Evolutionary conservation across 257 asterid species (phyloP).

Genomic region (Cinchona pubescens): DNA sequence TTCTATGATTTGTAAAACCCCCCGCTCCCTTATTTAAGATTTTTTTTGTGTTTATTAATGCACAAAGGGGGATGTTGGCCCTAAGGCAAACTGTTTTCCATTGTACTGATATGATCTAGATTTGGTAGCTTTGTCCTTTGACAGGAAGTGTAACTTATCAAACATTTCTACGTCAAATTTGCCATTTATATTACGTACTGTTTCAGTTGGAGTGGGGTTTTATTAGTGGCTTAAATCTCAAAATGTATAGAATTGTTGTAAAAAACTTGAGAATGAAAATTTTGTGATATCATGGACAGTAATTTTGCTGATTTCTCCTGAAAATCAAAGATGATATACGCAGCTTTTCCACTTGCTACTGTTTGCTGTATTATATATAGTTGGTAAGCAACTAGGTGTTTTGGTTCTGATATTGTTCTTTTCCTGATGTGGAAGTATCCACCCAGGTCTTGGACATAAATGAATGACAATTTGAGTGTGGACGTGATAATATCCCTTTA

Average conservation of each 20-base stretch:
- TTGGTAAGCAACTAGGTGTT: no score
- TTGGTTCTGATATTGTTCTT: neutral
- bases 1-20: neutral
- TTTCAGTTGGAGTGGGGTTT: no score
- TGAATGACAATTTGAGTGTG: neutral
- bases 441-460: neutral
- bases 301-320: neutral
- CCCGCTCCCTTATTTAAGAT: no score
- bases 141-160: neutral
- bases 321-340: neutral
- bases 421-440: neutral
- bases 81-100: neutral
- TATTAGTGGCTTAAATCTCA: neutral
- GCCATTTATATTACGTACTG: neutral
- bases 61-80: neutral
- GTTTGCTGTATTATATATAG: no score
- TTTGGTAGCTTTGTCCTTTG: neutral
- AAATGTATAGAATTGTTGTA: neutral
- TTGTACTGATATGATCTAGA: neutral
- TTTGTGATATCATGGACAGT: neutral
- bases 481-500: neutral
- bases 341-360: neutral
- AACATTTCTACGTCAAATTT: neutral
- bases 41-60: conserved; percentile 1
- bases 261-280: neutral